Conservation (phyloP, 176 grass and related monocot genomes). For the maize (Zea mays) region Zm-B73-REFERENCE-NAM-5.0 NC_050096.1:91383001-91383500, state of each 20-base stretch:
- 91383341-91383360: slow-evolving; percentile 26
- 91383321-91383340: slow-evolving; percentile 18
- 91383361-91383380: slow-evolving; percentile 8
- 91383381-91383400: slow-evolving; percentile 13
- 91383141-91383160: slow-evolving; percentile 66
- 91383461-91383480: too few species aligned
- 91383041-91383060: slow-evolving; percentile 55
- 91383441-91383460: slow-evolving; percentile 28
- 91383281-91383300: too few species aligned
- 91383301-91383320: background rate
- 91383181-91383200: background rate
- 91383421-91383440: slow-evolving; percentile 39
- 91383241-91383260: slow-evolving; percentile 51
- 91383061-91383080: slow-evolving; percentile 70
- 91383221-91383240: slow-evolving; percentile 34
- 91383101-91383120: slow-evolving; percentile 41
- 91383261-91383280: background rate
- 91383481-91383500: too few species aligned
- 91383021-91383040: slow-evolving; percentile 36
- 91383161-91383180: slow-evolving; percentile 44
- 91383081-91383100: slow-evolving; percentile 43
- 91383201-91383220: slow-evolving; percentile 39
- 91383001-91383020: background rate
- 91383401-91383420: slow-evolving; percentile 18
- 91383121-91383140: slow-evolving; percentile 47